Evolutionary conservation across 1,284 basidiomycete species (phyloP).

Genomic region (Xanthoconium separans): DNA sequence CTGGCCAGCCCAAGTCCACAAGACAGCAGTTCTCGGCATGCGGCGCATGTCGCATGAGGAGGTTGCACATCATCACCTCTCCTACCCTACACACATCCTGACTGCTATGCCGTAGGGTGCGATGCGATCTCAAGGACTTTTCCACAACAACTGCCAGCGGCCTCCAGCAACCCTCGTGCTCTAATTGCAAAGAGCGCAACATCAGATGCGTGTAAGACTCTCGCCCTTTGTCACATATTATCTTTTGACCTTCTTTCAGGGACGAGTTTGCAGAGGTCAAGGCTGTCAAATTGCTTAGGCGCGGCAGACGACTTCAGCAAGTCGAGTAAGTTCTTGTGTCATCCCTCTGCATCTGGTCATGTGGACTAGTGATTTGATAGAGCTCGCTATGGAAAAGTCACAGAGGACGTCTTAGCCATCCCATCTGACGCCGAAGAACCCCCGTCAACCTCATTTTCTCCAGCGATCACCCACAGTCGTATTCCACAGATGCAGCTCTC

Average conservation of each 20-base stretch:
- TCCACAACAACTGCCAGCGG: constrained; percentile 36
- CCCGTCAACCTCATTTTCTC: constrained; percentile 30
- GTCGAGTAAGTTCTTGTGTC: constrained; percentile 55
- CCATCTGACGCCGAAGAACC: constrained; percentile 35
- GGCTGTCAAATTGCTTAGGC: constrained; percentile 78
- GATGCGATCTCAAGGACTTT: constrained; percentile 79
- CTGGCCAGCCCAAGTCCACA: constrained; percentile 66
- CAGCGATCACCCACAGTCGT: constrained; percentile 30
- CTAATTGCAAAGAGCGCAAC: constrained; percentile 83
- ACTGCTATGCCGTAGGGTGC: constrained; percentile 51
- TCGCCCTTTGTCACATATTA: not conserved
- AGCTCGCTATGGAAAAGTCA: constrained; percentile 60
- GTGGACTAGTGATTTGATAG: constrained; percentile 30
- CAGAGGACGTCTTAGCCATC: constrained; percentile 40
- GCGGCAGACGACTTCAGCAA: constrained; percentile 82
- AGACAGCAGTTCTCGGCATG: constrained; percentile 85
- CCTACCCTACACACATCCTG: not conserved
- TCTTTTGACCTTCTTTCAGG: constrained; percentile 38
- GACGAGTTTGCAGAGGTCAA: constrained; percentile 89
- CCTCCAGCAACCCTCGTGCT: constrained; percentile 64
- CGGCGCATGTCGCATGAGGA: constrained; percentile 85
- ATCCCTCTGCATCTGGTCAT: constrained; percentile 4
- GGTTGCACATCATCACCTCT: constrained; percentile 41
- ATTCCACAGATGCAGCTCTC: constrained; percentile 73
- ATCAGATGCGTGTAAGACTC: constrained; percentile 82